phyloP scores from a whole-genome alignment of 768 basidiomycete genomes.

The Suillus occidentalis region DNA sequence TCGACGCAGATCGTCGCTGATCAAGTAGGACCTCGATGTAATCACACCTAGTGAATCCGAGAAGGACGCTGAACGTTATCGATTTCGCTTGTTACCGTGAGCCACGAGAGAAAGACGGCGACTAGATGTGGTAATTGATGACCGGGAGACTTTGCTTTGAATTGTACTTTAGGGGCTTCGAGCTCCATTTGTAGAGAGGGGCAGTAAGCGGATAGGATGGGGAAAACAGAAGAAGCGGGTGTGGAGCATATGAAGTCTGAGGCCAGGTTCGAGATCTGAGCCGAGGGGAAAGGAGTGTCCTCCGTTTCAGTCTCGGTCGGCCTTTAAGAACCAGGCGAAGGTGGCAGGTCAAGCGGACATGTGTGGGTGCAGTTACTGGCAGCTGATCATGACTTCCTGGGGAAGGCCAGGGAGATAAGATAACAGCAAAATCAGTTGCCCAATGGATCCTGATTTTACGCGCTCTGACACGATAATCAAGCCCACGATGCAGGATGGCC shows the following conservation, averaged over 20 bases:
- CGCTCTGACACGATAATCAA: conserved; percentile 7
- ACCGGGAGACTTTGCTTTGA: neutral
- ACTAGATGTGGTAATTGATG: conserved; percentile 5
- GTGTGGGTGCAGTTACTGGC: neutral
- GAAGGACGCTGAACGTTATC: neutral
- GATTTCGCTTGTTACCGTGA: neutral
- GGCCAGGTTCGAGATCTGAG: neutral
- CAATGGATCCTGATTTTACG: neutral
- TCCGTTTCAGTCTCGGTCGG: neutral
- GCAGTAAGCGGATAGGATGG: neutral
- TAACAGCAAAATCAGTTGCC: neutral
- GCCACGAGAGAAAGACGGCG: neutral
- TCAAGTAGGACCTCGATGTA: neutral
- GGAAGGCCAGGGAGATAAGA: conserved; percentile 4
- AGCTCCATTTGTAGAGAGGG: neutral
- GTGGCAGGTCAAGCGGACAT: neutral
- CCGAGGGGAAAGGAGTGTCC: neutral
- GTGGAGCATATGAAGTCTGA: neutral
- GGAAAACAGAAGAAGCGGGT: neutral
- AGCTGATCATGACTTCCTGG: neutral
- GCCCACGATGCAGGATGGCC: conserved; percentile 12
- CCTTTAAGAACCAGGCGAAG: neutral
- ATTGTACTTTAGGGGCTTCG: neutral
- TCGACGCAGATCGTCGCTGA: neutral
- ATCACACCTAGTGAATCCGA: neutral